phyloP scores from a whole-genome alignment of 106 monocot genomes.

The Dactylorhiza incarnata region DNA sequence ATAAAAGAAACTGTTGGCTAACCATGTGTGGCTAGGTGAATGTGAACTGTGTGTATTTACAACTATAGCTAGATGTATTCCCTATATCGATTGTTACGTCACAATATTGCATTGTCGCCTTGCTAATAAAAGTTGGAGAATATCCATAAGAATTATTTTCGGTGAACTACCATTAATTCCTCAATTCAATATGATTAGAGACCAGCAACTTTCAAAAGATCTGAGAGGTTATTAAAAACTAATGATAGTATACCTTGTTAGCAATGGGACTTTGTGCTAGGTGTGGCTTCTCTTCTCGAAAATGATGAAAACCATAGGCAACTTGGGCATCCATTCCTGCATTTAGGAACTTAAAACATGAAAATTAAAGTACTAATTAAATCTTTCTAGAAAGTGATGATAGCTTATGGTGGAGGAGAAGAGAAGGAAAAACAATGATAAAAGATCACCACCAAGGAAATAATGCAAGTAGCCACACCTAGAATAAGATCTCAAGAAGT shows the following conservation, averaged over 20 bases:
- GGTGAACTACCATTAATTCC: background rate
- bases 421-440: no score
- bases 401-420: no score
- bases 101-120: background rate
- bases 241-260: slow-evolving; percentile 57
- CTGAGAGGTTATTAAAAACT: background rate
- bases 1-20: no score
- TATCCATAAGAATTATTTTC: background rate
- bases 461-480: no score
- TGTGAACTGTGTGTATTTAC: no score
- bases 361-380: background rate
- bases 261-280: slow-evolving; percentile 74
- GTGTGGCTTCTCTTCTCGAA: slow-evolving; percentile 78
- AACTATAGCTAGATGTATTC: no score
- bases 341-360: background rate
- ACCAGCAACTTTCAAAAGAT: background rate
- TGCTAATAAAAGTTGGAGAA: background rate
- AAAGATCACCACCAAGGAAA: no score
- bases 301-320: slow-evolving; percentile 88
- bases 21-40: no score
- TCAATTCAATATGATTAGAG: background rate
- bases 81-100: no score
- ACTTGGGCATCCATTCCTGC: slow-evolving; percentile 98
- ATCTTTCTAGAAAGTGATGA: background rate
- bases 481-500: no score